A percentile compares a stretch with the other conserved stretches of the same genome.
Conservation (phyloP, 208 protist genomes). For the Acanthamoeba sp. region DNA sequence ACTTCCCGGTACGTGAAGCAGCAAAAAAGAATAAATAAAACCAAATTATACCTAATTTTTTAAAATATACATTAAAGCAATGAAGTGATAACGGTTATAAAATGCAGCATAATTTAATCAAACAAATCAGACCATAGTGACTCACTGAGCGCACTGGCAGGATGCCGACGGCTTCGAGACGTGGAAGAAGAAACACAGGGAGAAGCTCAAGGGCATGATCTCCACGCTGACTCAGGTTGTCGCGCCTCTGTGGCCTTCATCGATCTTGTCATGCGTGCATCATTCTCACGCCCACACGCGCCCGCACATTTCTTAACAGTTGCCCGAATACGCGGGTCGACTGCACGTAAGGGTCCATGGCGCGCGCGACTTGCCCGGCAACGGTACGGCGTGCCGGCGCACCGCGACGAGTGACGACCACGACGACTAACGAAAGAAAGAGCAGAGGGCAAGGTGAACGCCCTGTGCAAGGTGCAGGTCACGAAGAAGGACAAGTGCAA, state of each 20-base stretch:
- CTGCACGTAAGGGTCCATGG: neutral
- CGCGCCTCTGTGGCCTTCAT: too few species aligned
- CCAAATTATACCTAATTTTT: too few species aligned
- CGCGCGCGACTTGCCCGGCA: neutral
- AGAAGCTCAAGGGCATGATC: slow-evolving; percentile 7
- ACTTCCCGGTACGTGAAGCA: neutral
- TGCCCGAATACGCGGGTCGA: slow-evolving; percentile 16
- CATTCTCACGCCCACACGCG: too few species aligned
- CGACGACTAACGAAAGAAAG: neutral
- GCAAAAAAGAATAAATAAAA: too few species aligned
- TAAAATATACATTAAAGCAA: too few species aligned
- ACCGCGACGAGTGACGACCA: neutral
- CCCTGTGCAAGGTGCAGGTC: neutral
- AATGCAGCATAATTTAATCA: too few species aligned
- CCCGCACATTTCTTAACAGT: too few species aligned
- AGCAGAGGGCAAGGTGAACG: slow-evolving; percentile 24
- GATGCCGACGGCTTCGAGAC: neutral
- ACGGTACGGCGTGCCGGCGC: neutral
- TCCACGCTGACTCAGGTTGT: neutral
- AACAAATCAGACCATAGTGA: too few species aligned
- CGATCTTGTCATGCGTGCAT: too few species aligned
- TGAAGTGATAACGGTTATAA: too few species aligned
- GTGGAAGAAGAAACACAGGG: neutral
- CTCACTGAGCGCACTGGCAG: too few species aligned
- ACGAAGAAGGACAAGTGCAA: slow-evolving; percentile 53